Base-by-base conservation (phyloP, 169 alveolate species). In the Amoebophrya sp. region DNA sequence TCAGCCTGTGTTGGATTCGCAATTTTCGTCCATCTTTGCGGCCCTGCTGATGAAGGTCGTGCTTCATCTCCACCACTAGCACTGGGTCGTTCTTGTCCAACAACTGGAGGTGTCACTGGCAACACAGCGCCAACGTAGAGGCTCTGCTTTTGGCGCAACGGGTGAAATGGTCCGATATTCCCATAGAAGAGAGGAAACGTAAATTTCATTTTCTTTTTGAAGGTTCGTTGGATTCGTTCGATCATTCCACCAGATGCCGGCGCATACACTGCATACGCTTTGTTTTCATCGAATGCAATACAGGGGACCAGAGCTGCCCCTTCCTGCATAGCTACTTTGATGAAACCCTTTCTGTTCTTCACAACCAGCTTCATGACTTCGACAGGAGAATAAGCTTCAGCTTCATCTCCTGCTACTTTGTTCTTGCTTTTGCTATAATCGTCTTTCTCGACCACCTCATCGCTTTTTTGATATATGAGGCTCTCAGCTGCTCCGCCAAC, bases 251-350 rank as follows among this genome's bases (percentile, higher is more conserved):
- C n/a, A 6, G 36, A 10, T 1, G 18, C n/a, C 83, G 83, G 83
- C 2, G 39, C 38, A 10, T 0, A 65, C 12, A 65, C 33, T 1
- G 2, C 10, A 26, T 6, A 65, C 12, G 83, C 83, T 36, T 12
- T 1, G 33, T 65, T 65, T 26, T 65, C 83, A 1, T 65, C 83
- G 83, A 65, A 65, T 6, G 83, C 83, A 10, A 65, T 26, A 65
- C 83, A 65, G 36, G 83, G 83, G 83, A 65, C 83, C 83, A 65
- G 26, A 26, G 39, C n/a, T 36, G 83, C 83, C 38, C 83, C 83
- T 1, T 65, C 2, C 26, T 65, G 33, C 33, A 65, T 29, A 29
- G 83, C 83, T 6, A 65, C 12, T 65, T 65, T 65, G 36, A 65
- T 36, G 83, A 65, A 65, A 36, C 83, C 83, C 26, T 65, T 65